phyloP scores from a whole-genome alignment of 108 stramenopile species.

The Cyclotella kingstonii region DNA sequence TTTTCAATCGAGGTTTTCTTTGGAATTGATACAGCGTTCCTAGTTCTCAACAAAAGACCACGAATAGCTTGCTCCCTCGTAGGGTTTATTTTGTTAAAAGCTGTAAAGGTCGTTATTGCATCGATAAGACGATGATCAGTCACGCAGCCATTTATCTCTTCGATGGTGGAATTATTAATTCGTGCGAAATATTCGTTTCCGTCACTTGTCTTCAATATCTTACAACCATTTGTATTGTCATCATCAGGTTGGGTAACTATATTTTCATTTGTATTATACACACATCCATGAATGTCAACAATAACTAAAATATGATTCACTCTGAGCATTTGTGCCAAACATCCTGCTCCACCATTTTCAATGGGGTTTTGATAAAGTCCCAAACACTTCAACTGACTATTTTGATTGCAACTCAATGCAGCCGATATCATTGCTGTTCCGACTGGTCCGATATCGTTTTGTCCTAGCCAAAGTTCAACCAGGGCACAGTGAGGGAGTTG shows the following conservation, averaged over 20 bases:
- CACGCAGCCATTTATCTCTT: slow-evolving; percentile 19
- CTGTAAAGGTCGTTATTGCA: slow-evolving; percentile 33
- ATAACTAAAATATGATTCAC: slow-evolving; percentile 36
- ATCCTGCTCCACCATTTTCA: slow-evolving; percentile 34
- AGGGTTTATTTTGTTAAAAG: slow-evolving; percentile 43
- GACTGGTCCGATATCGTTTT: slow-evolving; percentile 33
- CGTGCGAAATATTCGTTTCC: slow-evolving; percentile 37
- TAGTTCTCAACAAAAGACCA: slow-evolving; percentile 13
- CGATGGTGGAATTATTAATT: slow-evolving; percentile 8
- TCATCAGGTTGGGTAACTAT: neutral
- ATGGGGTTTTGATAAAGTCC: slow-evolving; percentile 40
- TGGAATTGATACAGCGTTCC: neutral
- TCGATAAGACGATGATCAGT: slow-evolving; percentile 37
- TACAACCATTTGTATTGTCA: slow-evolving; percentile 32
- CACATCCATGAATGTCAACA: slow-evolving; percentile 41
- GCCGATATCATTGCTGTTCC: slow-evolving; percentile 30
- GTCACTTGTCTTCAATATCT: slow-evolving; percentile 20
- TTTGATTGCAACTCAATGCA: slow-evolving; percentile 19
- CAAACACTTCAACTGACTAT: slow-evolving; percentile 33
- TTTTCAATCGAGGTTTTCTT: too few species aligned
- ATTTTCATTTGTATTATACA: slow-evolving; percentile 9
- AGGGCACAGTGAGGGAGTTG: slow-evolving; percentile 32
- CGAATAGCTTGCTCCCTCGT: slow-evolving; percentile 41
- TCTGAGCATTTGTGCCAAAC: slow-evolving; percentile 40
- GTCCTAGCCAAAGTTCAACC: slow-evolving; percentile 41